phyloP scores from a whole-genome alignment of 163 green algal genomes.

The Chlamydomonas reinhardtii region DNA sequence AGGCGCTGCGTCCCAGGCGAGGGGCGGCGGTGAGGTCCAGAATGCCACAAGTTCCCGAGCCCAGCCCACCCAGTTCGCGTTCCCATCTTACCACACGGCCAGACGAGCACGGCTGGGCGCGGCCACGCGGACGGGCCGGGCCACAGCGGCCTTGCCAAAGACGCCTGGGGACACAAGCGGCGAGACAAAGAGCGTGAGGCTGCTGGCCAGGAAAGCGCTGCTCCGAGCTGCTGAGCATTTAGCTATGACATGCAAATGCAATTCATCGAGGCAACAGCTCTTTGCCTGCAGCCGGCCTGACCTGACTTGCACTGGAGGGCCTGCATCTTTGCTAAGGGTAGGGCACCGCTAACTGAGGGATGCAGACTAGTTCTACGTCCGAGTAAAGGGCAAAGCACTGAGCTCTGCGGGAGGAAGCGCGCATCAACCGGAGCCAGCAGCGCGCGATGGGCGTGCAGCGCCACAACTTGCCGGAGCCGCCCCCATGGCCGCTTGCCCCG shows the following conservation, averaged over 20 bases:
- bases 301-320: conserved; percentile 44
- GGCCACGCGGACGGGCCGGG: conserved; percentile 28
- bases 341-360: too few relatives aligned
- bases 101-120: conserved; percentile 35
- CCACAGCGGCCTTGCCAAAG: conserved; percentile 44
- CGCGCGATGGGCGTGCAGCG: too few relatives aligned
- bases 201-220: not conserved
- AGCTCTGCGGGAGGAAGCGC: too few relatives aligned
- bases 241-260: not conserved
- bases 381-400: too few relatives aligned
- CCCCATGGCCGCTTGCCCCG: too few relatives aligned
- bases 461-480: too few relatives aligned
- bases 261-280: too few relatives aligned
- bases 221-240: not conserved
- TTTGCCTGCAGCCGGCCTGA: not conserved
- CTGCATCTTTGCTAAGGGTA: not conserved
- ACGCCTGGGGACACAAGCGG: conserved; percentile 30
- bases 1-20: conserved; percentile 66
- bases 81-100: conserved; percentile 26
- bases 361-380: too few relatives aligned
- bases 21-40: conserved; percentile 12
- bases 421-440: too few relatives aligned
- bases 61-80: not conserved
- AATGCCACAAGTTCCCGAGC: not conserved
- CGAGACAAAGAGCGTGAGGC: too few relatives aligned